Conservation (phyloP, 129 eudicot species). For the Flaveria bidentis region DNA sequence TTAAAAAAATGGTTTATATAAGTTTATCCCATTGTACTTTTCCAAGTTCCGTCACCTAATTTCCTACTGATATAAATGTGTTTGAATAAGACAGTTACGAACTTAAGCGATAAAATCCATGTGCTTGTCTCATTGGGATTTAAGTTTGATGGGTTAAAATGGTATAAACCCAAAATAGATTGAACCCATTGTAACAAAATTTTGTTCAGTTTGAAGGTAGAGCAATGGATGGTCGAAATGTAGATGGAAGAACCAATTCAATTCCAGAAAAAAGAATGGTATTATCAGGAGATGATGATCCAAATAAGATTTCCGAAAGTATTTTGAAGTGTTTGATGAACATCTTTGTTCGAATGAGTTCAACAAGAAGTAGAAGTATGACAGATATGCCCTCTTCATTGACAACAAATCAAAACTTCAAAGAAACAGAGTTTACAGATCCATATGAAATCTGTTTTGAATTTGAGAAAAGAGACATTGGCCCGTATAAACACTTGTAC, state of each 20-base stretch:
- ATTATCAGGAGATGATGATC: conserved; percentile 46
- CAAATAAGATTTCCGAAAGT: conserved; percentile 71
- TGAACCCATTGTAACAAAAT: conserved; percentile 5
- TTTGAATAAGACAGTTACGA: too few species aligned
- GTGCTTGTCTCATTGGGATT: too few species aligned
- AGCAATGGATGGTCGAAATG: conserved; percentile 38
- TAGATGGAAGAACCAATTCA: conserved; percentile 35
- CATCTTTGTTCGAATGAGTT: conserved; percentile 71
- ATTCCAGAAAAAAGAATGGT: conserved; percentile 39
- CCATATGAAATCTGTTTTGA: conserved; percentile 63
- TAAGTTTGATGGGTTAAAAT: too few species aligned
- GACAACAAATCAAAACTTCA: conserved; percentile 29
- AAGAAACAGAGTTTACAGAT: conserved; percentile 54
- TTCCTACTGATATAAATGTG: not conserved
- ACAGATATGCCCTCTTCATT: conserved; percentile 46
- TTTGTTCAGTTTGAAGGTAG: conserved; percentile 56
- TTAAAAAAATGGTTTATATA: not conserved
- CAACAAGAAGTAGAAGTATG: conserved; percentile 43
- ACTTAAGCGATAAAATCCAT: too few species aligned
- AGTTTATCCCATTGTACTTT: not conserved
- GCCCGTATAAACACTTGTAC: conserved; percentile 59
- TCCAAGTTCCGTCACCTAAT: not conserved
- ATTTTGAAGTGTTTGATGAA: conserved; percentile 69
- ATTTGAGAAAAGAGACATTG: conserved; percentile 61
- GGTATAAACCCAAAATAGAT: too few species aligned